Evolutionary conservation across 75 land plant genomes (phyloP), one percentile per base, ranked within the genome.

Genomic region (Sequoiadendron giganteum): DNA sequence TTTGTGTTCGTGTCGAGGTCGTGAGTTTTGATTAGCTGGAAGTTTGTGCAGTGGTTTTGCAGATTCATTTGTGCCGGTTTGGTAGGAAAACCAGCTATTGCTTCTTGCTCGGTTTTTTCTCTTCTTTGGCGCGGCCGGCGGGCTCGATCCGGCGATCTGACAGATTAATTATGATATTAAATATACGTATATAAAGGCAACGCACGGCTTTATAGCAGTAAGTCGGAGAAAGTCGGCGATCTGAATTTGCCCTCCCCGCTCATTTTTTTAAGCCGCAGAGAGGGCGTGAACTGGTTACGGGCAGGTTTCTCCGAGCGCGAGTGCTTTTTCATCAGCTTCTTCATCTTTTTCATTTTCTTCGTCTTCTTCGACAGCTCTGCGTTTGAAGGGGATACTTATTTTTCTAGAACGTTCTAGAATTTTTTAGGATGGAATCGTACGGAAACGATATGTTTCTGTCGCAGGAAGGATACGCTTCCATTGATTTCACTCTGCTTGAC

Each of bases 401-500:
- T 73, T 73, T 32, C 38, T 34, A 34, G 38, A 73, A 73, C 36
- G 15, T 34, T 73, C 38, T 45, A 81, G 84, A 11, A 45, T 30
- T 36, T 85, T 85, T 19, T 38, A 61, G 36, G 65, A 85, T 85
- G 86, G 86, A 85, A 7, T 54, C 86, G 11, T 85, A 52, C 61
- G 86, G 65, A 34, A 85, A 54, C 32, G 61, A 85, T 18, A 85
- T 85, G 84, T 76, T 75, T 76, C 28, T 87, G 38, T 77, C 88
- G 42, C 88, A 87, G 28, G 83, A 87, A 52, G 88, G 88, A 8
- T 87, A 80, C 47, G 13, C 88, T 47, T 87, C 88, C 55, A 49
- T 87, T 42, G 88, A 87, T 87, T 87, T 87, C 85, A 87, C 88
- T 19, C 48, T 87, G 48, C 81, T 87, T 21, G 88, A 87, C 83